Evolutionary conservation across 2,329 filamentous ascomycete species (phyloP), one percentile per base, ranked within the genome.

Genomic region (Fusarium humuli): DNA sequence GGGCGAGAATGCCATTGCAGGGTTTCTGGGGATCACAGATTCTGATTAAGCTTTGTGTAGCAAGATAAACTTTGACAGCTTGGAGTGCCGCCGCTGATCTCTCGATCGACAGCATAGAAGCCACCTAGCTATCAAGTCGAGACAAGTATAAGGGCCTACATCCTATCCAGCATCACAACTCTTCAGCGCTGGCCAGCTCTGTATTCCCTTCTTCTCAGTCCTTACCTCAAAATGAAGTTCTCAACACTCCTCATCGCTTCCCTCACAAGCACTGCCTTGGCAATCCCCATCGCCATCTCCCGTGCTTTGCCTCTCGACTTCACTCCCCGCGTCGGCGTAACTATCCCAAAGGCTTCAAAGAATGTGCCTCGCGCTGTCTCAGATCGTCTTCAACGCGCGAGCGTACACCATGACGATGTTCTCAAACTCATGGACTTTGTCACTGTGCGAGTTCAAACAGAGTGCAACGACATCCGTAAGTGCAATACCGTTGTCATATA

Each of bases 161-260:
- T 48, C 30, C 44, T 3, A 14, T 22, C 12, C 3, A 18, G 23
- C n/a, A 34, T n/a, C 18, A 9, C 2, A 27, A 3, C 25, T 20
- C 1, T 16, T 23, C 22, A 41, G 14, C 3, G 29, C 40, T 45
- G 16, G 20, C 20, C 41, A 20, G 27, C 18, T 27, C 23, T 27
- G 30, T 11, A 13, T 22, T 12, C n/a, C 20, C 14, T 8, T 30
- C 8, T 20, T 30, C 16, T 47, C n/a, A 8, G 7, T 16, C 14
- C 14, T 23, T 25, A 29, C 4, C n/a, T 34, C 32, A 47, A 29
- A 3, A 70, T 70, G 68, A 70, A 70, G 64, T 61, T 57, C 14
- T 29, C 47, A 5, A 10, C 60, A 30, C 9, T 70, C 44, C 12
- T 59, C 20, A 42, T 37, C 4, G 32, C n/a, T 2, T 40, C 45